These are phyloP conservation scores for Colletotrichum australisinense DNA, from an alignment of 2,329 filamentous ascomycete species.

Conservation along the genomic window DNA sequence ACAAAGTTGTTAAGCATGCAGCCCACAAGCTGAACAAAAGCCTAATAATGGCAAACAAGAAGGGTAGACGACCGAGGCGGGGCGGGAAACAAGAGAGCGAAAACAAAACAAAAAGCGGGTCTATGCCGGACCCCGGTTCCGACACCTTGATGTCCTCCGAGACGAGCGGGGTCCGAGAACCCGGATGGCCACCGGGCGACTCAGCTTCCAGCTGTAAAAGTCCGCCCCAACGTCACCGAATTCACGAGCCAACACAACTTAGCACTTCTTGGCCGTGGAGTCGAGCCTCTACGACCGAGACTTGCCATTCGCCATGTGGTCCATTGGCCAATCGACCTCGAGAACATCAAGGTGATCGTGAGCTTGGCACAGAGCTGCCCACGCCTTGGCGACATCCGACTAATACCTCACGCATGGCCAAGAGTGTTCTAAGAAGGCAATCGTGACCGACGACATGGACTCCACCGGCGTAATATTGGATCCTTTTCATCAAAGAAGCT, in stretches of 20 bases:
- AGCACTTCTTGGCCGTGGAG: slow-evolving; percentile 34
- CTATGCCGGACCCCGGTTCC: slow-evolving; percentile 22
- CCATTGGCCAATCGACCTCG: slow-evolving; percentile 7
- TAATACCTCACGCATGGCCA: slow-evolving; percentile 18
- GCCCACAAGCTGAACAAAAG: background rate
- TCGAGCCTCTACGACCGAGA: slow-evolving; percentile 1
- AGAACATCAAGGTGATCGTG: slow-evolving; percentile 15
- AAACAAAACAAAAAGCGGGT: slow-evolving; percentile 28
- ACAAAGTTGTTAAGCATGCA: background rate
- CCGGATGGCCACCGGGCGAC: slow-evolving; percentile 27
- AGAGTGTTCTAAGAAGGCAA: slow-evolving; percentile 7
- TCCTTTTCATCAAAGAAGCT: slow-evolving; percentile 14
- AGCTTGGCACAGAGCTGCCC: slow-evolving; percentile 31
- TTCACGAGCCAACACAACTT: slow-evolving; percentile 23
- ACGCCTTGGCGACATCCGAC: slow-evolving; percentile 31
- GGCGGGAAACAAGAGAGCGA: background rate
- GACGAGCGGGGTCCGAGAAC: slow-evolving; percentile 27
- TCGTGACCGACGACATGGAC: slow-evolving; percentile 16
- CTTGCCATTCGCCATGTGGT: background rate
- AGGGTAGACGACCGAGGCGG: background rate
- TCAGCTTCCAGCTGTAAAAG: slow-evolving; percentile 10
- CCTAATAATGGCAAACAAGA: background rate
- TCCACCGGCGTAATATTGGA: slow-evolving; percentile 11
- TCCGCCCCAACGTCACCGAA: slow-evolving; percentile 5
- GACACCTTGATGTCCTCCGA: slow-evolving; percentile 25